These are phyloP conservation scores for Kernera saxatilis DNA, from an alignment of 345 rosid species.

Conservation along the genomic window DNA sequence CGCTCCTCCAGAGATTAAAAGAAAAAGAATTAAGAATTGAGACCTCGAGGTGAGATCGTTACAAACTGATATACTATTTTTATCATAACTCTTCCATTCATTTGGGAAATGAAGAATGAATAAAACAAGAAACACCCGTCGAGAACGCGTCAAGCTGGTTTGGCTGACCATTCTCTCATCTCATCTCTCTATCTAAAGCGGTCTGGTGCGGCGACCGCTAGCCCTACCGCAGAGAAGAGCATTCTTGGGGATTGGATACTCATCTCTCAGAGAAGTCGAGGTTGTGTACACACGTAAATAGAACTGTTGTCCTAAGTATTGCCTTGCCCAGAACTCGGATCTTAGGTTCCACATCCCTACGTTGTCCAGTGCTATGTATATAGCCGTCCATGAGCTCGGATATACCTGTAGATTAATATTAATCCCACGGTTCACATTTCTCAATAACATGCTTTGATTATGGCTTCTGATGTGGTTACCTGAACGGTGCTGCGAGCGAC, in stretches of 20 bases:
- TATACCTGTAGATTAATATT: constrained; percentile 52
- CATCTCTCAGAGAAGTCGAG: constrained; percentile 83
- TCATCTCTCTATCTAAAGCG: constrained; percentile 31
- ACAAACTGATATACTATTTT: constrained; percentile 8
- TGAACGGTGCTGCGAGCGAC: constrained; percentile 70
- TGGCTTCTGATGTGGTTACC: constrained; percentile 33
- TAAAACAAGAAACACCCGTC: constrained; percentile 16
- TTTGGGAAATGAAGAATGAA: background rate
- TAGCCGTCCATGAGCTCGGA: constrained; percentile 86
- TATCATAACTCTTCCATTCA: constrained; percentile 9
- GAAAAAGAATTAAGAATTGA: constrained; percentile 33
- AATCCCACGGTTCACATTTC: background rate
- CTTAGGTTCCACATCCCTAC: constrained; percentile 98
- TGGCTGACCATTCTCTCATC: constrained; percentile 22
- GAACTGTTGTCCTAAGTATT: constrained; percentile 89
- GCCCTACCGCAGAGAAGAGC: constrained; percentile 85
- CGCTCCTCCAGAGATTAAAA: background rate
- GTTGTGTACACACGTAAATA: constrained; percentile 72
- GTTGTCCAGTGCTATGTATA: constrained; percentile 80
- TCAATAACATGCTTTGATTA: background rate
- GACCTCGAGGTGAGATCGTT: constrained; percentile 60
- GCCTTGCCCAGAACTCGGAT: constrained; percentile 90
- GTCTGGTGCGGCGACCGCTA: constrained; percentile 65
- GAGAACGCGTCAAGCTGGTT: constrained; percentile 2
- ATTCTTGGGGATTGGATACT: constrained; percentile 80